A percentile compares a stretch with the other conserved stretches of the same genome.
phyloP scores from a whole-genome alignment of 495 filamentous ascomycete genomes.

The Aspergillus indologenus region DNA sequence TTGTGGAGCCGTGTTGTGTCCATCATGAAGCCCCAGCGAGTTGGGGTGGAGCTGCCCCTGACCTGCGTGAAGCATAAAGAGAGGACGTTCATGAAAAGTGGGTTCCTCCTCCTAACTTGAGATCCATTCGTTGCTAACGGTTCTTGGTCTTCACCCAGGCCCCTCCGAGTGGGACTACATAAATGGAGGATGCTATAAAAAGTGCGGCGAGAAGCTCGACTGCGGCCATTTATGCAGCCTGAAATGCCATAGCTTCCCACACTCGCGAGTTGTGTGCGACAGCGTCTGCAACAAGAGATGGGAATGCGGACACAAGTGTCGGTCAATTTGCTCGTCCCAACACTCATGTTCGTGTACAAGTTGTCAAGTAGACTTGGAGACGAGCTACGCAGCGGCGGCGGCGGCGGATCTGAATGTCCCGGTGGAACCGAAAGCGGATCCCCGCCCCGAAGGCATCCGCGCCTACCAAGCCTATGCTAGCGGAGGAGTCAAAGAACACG shows the following conservation, averaged over 20 bases:
- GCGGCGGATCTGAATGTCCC: not conserved
- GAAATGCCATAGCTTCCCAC: slow-evolving; percentile 38
- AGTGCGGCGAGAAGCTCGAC: slow-evolving; percentile 30
- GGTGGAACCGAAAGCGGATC: not conserved
- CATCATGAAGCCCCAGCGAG: slow-evolving; percentile 30
- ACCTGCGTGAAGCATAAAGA: slow-evolving; percentile 39
- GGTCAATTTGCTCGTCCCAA: slow-evolving; percentile 15
- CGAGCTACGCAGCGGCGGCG: not conserved
- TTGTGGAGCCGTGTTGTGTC: slow-evolving; percentile 40
- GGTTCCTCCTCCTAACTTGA: not conserved
- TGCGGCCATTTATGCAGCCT: slow-evolving; percentile 43
- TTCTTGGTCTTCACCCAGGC: slow-evolving; percentile 12
- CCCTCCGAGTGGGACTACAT: slow-evolving; percentile 49
- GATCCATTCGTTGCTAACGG: no score
- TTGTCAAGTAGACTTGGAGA: slow-evolving; percentile 9
- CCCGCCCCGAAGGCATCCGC: slow-evolving; percentile 1
- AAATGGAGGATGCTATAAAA: slow-evolving; percentile 46
- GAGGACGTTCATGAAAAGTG: slow-evolving; percentile 28
- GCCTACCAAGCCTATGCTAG: slow-evolving; percentile 25
- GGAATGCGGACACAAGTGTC: slow-evolving; percentile 33
- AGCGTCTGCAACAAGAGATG: slow-evolving; percentile 26
- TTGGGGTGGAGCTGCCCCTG: slow-evolving; percentile 39
- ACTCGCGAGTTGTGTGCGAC: slow-evolving; percentile 29
- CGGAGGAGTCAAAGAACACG: slow-evolving; percentile 25
- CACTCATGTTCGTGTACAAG: slow-evolving; percentile 19